A percentile compares a stretch with the other conserved stretches of the same genome.
phyloP scores from a whole-genome alignment of 768 basidiomycete genomes.

The Gyrodon lividus region DNA sequence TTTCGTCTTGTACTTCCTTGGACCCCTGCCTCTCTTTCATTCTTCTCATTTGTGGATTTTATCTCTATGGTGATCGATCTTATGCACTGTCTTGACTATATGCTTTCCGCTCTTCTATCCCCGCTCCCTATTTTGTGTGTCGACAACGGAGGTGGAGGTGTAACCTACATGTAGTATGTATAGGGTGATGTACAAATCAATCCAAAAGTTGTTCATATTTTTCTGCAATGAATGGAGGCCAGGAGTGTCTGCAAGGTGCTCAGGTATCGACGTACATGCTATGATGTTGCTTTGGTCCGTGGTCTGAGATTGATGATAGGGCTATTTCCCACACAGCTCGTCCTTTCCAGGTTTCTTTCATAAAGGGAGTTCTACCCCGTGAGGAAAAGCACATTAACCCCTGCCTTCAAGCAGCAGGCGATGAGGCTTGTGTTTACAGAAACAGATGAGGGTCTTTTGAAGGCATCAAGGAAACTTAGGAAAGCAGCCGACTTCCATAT shows the following conservation, averaged over 20 bases:
- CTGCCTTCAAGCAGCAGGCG: too few relatives aligned
- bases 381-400: too few relatives aligned
- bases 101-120: conserved; percentile 5
- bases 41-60: neutral
- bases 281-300: neutral
- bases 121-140: conserved; percentile 6
- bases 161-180: conserved; percentile 7
- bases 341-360: too few relatives aligned
- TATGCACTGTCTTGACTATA: neutral
- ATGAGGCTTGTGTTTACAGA: too few relatives aligned
- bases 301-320: too few relatives aligned
- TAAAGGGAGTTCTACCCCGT: too few relatives aligned
- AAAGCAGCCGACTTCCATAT: too few relatives aligned
- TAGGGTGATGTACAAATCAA: neutral
- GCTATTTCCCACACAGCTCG: too few relatives aligned
- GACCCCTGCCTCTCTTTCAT: neutral
- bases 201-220: neutral
- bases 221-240: neutral
- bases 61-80: neutral
- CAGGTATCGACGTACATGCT: too few relatives aligned
- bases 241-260: too few relatives aligned
- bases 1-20: neutral
- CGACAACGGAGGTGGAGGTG: neutral
- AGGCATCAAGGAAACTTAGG: too few relatives aligned
- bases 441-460: too few relatives aligned